Evolutionary conservation across 208 protist species (phyloP), one percentile per base, ranked within the genome.

Genomic region (Crithidia acanthocephali): DNA sequence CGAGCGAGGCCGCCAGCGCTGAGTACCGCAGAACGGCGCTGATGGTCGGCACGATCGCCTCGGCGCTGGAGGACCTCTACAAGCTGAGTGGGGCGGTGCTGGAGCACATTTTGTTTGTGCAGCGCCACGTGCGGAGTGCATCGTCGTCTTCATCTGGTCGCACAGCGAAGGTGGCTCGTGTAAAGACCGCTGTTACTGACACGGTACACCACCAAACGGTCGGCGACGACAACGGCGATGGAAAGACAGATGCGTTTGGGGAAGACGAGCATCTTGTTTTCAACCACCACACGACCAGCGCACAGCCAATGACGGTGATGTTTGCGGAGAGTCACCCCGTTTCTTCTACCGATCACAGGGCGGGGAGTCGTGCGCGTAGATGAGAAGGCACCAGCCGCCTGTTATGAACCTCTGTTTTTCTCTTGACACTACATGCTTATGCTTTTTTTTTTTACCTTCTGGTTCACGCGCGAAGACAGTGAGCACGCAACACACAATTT

Each of bases 11-110:
- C 28, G 87, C 80, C n/a, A 84, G 81, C 20, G 79, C 74, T 15
- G 86, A 88, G 81, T 90, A 93, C 70, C 76, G 80, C 28, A 72
- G 77, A 44, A 79, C 77, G 23, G 90, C 90, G 48, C 58, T 73
- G 56, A 82, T 87, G 65, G 87, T 89, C 13, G 76, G 79, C 32
- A 80, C 80, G 2, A 90, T 95, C 35, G 87, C 87, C 5, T 86
- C 85, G 5, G 85, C 85, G 32, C 60, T 95, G 60, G 90, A 95
- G 80, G 90, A 95, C 70, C 72, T 95, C 28, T 93, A 80, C 61
- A 66, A 81, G 42, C 71, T 93, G 40, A 80, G 84, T 32, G 90
- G 87, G 8, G 76, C 79, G 18, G 72, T 93, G 44, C 81, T 90
- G 67, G 77, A 93, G 74, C 85, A 95, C 66, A 82, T 95, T 18